phyloP scores from a whole-genome alignment of 2,329 filamentous ascomycete genomes.

The Ascochyta lentis region DNA sequence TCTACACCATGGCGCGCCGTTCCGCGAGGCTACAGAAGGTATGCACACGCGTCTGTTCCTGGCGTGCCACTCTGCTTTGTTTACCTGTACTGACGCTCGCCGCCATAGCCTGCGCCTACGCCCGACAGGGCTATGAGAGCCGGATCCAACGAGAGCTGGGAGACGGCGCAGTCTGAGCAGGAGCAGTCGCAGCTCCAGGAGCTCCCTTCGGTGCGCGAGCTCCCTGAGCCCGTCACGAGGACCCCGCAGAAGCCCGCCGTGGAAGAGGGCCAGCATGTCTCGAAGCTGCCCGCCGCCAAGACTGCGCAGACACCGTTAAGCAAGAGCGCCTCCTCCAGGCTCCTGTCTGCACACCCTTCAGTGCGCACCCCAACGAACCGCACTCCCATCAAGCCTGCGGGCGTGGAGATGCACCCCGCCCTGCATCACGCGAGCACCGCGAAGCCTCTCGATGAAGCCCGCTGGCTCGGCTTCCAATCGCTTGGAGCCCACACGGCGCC shows the following conservation, averaged over 20 bases:
- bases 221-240: constrained; percentile 30
- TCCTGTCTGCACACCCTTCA: constrained; percentile 25
- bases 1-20: constrained; percentile 43
- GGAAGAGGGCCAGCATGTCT: constrained; percentile 21
- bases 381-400: constrained; percentile 71
- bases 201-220: constrained; percentile 30
- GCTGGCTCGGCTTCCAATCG: constrained; percentile 77
- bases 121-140: constrained; percentile 18
- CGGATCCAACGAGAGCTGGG: constrained; percentile 36
- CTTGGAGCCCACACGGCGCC: constrained; percentile 66
- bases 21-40: constrained; percentile 49
- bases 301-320: constrained; percentile 58
- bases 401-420: constrained; percentile 90
- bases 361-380: constrained; percentile 63
- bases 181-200: constrained; percentile 20
- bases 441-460: constrained; percentile 77
- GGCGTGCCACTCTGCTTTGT: constrained; percentile 27
- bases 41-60: constrained; percentile 14
- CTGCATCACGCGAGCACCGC: constrained; percentile 77
- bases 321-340: constrained; percentile 34
- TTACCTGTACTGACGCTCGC: constrained; percentile 36
- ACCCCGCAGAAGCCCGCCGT: constrained; percentile 32
- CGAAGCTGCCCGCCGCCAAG: constrained; percentile 32
- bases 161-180: constrained; percentile 33
- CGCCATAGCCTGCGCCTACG: constrained; percentile 37